A percentile compares a stretch with the other conserved stretches of the same genome.
phyloP scores from a whole-genome alignment of 495 filamentous ascomycete genomes.

The Xylaria cubensis region DNA sequence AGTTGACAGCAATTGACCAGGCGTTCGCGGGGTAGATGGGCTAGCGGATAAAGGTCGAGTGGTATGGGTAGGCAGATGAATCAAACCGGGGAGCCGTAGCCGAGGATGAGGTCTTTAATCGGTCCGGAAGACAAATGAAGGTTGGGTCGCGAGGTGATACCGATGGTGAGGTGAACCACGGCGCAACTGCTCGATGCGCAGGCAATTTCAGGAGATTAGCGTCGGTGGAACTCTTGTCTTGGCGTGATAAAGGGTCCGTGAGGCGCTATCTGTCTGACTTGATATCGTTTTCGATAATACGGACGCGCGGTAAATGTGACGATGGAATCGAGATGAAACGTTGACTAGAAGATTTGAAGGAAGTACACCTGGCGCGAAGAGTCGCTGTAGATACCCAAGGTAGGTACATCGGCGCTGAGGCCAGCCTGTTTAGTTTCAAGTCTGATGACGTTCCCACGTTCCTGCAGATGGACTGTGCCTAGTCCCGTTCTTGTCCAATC shows the following conservation, averaged over 20 bases:
- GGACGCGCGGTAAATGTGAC: not conserved
- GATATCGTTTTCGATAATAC: not conserved
- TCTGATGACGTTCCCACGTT: conserved; percentile 5
- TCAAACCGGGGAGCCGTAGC: not conserved
- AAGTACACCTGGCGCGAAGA: not conserved
- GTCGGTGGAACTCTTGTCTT: not conserved
- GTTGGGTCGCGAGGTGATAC: not conserved
- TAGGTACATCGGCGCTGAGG: conserved; percentile 2
- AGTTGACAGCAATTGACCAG: not conserved
- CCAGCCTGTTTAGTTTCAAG: conserved; percentile 20
- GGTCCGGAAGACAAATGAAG: not conserved
- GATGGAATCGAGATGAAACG: not conserved
- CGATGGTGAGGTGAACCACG: conserved; percentile 1
- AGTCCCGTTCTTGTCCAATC: not conserved
- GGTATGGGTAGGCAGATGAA: not conserved
- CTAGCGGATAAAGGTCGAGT: not conserved
- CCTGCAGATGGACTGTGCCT: conserved; percentile 4
- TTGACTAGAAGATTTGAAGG: not conserved
- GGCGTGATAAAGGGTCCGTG: conserved; percentile 1
- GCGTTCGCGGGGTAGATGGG: not conserved
- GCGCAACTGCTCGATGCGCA: conserved; percentile 5
- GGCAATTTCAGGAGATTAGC: conserved; percentile 18
- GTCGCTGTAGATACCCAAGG: not conserved
- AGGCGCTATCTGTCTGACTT: not conserved
- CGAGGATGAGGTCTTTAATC: not conserved